These are phyloP conservation scores for Tribonema minus DNA, from an alignment of 108 stramenopile species.

Conservation along the genomic window DNA sequence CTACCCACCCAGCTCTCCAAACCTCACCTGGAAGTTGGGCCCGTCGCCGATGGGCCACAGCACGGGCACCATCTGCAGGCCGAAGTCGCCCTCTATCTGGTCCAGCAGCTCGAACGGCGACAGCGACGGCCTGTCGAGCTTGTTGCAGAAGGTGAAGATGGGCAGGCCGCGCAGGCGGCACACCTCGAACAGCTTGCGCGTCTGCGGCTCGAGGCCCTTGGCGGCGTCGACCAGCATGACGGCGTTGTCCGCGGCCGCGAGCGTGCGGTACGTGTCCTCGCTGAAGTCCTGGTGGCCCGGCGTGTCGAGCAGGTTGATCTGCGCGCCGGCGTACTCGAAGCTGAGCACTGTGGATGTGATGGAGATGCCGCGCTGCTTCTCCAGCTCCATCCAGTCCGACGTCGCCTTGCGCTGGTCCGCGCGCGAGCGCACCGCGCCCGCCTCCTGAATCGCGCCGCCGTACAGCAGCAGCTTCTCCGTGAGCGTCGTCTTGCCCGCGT, in stretches of 20 bases:
- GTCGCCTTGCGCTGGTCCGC: constrained; percentile 57
- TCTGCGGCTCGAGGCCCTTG: constrained; percentile 91
- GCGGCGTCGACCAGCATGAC: constrained; percentile 91
- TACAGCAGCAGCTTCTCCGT: constrained; percentile 89
- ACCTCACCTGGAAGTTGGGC: constrained; percentile 70
- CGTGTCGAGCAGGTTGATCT: constrained; percentile 70
- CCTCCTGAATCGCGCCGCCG: constrained; percentile 84
- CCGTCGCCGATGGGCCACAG: constrained; percentile 96
- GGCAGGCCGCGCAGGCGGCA: constrained; percentile 53
- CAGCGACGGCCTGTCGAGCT: constrained; percentile 87
- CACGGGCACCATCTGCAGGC: constrained; percentile 78
- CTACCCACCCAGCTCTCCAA: too few relatives aligned
- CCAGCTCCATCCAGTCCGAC: constrained; percentile 91
- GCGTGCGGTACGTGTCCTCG: constrained; percentile 89
- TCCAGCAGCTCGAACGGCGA: constrained; percentile 88
- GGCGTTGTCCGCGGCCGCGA: constrained; percentile 89
- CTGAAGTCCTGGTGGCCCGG: constrained; percentile 89
- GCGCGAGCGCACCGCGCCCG: constrained; percentile 75
- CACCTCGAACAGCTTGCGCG: constrained; percentile 82
- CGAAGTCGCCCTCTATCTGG: constrained; percentile 87
- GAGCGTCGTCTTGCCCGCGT: constrained; percentile 93
- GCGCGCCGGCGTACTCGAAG: constrained; percentile 73
- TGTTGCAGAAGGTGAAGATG: constrained; percentile 87
- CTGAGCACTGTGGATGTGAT: constrained; percentile 84
- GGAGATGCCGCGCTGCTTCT: constrained; percentile 83